A percentile compares a stretch with the other conserved stretches of the same genome.
phyloP scores from a whole-genome alignment of 164 flowering plant genomes.

The Piper longum region DNA sequence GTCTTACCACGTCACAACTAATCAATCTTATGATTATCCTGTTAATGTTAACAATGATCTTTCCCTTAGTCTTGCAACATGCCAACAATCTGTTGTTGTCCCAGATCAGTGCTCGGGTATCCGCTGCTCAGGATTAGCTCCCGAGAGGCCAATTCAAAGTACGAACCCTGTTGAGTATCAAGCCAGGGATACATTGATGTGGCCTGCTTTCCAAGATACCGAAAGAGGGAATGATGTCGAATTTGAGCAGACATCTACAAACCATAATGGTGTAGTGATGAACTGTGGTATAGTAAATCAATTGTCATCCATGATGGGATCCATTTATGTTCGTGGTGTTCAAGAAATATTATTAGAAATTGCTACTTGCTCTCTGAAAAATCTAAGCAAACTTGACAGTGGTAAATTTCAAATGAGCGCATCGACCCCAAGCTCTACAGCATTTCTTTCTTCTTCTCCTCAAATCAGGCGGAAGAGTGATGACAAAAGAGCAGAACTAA shows the following conservation, averaged over 20 bases:
- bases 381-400: conserved; percentile 18
- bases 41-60: conserved; percentile 34
- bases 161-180: conserved; percentile 2
- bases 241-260: conserved; percentile 32
- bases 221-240: conserved; percentile 5
- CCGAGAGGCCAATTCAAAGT: conserved; percentile 3
- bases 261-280: conserved; percentile 26
- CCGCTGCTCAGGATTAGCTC: conserved; percentile 21
- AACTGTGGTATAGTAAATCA: conserved; percentile 15
- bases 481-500: conserved; percentile 47
- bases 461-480: conserved; percentile 17
- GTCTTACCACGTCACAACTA: conserved; percentile 9
- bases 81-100: conserved; percentile 22
- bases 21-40: conserved; percentile 18
- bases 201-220: not conserved
- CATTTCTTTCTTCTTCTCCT: conserved; percentile 8
- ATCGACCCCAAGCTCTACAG: conserved; percentile 14
- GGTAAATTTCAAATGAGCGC: conserved; percentile 9
- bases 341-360: conserved; percentile 70
- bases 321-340: conserved; percentile 43
- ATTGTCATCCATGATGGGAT: conserved; percentile 24
- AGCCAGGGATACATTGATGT: conserved; percentile 3
- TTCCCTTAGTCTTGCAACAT: conserved; percentile 55
- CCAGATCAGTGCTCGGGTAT: conserved; percentile 44
- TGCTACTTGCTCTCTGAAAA: conserved; percentile 44